Evolutionary conservation across 202 grass and related monocot species (phyloP).

Genomic region (Setaria viridis): DNA sequence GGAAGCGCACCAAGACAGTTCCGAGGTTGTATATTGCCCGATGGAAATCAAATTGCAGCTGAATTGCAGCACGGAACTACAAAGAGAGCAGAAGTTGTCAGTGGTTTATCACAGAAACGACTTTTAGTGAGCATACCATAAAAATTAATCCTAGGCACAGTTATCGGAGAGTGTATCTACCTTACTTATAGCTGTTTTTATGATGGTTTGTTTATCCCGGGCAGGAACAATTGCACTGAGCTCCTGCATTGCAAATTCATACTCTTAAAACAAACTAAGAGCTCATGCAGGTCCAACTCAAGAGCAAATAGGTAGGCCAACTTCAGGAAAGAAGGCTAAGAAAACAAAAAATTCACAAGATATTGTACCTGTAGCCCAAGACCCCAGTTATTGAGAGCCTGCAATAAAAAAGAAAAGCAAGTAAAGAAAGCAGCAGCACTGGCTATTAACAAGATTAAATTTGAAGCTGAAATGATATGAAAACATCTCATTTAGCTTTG

Average conservation of each 20-base stretch:
- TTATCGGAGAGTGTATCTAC: conserved; percentile 51
- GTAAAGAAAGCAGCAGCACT: conserved; percentile 32
- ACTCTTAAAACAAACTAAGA: conserved; percentile 39
- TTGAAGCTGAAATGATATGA: conserved; percentile 18
- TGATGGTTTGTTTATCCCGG: conserved; percentile 92
- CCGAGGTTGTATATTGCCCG: conserved; percentile 99
- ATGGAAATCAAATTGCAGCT: conserved; percentile 99
- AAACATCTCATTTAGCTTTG: conserved; percentile 27
- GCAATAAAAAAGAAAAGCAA: conserved; percentile 40
- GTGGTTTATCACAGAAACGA: conserved; percentile 23
- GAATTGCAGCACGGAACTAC: conserved; percentile 96
- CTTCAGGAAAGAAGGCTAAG: conserved; percentile 35
- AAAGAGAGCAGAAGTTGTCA: conserved; percentile 34
- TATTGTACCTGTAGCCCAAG: conserved; percentile 91
- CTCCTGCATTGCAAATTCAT: conserved; percentile 74
- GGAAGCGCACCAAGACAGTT: conserved; percentile 83
- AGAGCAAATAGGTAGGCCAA: conserved; percentile 38
- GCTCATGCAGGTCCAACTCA: conserved; percentile 12
- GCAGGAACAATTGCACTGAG: conserved; percentile 94
- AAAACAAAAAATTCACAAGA: conserved; percentile 40
- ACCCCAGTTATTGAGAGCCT: conserved; percentile 99
- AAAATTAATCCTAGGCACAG: conserved; percentile 2
- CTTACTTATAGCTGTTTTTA: conserved; percentile 99
- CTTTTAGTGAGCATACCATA: conserved; percentile 14
- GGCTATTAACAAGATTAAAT: conserved; percentile 22